Conservation (phyloP, 805 yeast genomes). For the Yarrowia divulgata region DNA sequence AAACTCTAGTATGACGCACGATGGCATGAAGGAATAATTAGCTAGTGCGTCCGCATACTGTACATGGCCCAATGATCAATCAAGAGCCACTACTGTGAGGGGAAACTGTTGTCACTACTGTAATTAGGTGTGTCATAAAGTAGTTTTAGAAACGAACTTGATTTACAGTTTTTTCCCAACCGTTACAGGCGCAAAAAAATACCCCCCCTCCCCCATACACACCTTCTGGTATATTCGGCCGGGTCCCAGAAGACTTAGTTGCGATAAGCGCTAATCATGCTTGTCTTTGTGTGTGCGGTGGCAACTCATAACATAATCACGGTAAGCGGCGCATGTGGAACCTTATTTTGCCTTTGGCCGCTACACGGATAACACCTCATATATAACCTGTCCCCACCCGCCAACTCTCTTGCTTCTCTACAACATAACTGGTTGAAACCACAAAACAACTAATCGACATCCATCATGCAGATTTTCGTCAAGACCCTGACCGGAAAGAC, state of each 20-base stretch:
- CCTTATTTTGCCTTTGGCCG: conserved; percentile 2
- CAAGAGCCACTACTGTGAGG: background rate
- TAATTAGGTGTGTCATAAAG: too few relatives aligned
- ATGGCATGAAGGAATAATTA: background rate
- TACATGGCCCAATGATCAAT: background rate
- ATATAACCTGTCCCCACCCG: conserved; percentile 36
- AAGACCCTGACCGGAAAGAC: conserved; percentile 91
- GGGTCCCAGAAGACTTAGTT: conserved; percentile 2
- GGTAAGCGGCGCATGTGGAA: conserved; percentile 34
- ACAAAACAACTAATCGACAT: conserved; percentile 8
- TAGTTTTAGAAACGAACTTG: too few relatives aligned
- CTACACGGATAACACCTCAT: conserved; percentile 37
- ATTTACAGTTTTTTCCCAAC: too few relatives aligned
- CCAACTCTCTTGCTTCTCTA: conserved; percentile 23
- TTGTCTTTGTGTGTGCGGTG: conserved; percentile 36
- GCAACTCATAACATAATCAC: conserved; percentile 38
- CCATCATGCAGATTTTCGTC: conserved; percentile 71
- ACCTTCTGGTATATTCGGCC: conserved; percentile 20
- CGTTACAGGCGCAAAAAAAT: too few relatives aligned
- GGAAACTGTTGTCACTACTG: background rate
- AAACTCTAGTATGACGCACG: conserved; percentile 8
- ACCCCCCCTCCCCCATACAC: background rate
- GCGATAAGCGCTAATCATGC: conserved; percentile 37
- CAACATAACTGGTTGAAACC: conserved; percentile 10
- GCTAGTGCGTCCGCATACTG: background rate